These are phyloP conservation scores for Pyrrhoderma lamaoense DNA, from an alignment of 1,284 basidiomycete species.

Conservation along the genomic window DNA sequence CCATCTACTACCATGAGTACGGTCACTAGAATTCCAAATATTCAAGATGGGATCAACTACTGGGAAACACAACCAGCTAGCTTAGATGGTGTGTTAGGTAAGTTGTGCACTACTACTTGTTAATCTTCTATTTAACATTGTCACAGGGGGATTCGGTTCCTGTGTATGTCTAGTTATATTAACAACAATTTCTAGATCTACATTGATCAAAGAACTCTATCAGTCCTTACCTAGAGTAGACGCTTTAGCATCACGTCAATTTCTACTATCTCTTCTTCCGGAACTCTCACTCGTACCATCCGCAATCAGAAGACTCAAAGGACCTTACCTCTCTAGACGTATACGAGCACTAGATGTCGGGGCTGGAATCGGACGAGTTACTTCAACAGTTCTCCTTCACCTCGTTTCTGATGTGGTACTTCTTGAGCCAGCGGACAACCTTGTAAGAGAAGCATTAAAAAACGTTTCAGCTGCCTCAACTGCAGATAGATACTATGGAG, in stretches of 20 bases:
- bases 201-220: slow-evolving; percentile 12
- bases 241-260: slow-evolving; percentile 78
- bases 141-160: slow-evolving; percentile 60
- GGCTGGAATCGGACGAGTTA: slow-evolving; percentile 88
- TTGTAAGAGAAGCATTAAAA: slow-evolving; percentile 64
- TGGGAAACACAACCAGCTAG: slow-evolving; percentile 70
- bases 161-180: slow-evolving; percentile 42
- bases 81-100: slow-evolving; percentile 64
- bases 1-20: not conserved
- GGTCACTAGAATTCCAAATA: slow-evolving; percentile 35
- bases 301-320: slow-evolving; percentile 42
- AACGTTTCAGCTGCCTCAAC: slow-evolving; percentile 25
- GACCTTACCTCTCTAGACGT: slow-evolving; percentile 30
- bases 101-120: slow-evolving; percentile 18
- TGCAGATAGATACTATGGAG: slow-evolving; percentile 22
- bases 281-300: slow-evolving; percentile 71
- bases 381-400: slow-evolving; percentile 75
- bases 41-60: slow-evolving; percentile 66
- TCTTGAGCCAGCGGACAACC: slow-evolving; percentile 77
- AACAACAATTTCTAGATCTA: slow-evolving; percentile 11
- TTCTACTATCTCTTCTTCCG: slow-evolving; percentile 75
- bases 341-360: slow-evolving; percentile 83
- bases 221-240: slow-evolving; percentile 85
- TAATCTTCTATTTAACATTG: slow-evolving; percentile 15
- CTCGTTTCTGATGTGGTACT: slow-evolving; percentile 81